Percentiles rank a stretch among this genome's conserved stretches.
Conservation (phyloP, 768 basidiomycete species). For the Serendipita vermifera region DNA sequence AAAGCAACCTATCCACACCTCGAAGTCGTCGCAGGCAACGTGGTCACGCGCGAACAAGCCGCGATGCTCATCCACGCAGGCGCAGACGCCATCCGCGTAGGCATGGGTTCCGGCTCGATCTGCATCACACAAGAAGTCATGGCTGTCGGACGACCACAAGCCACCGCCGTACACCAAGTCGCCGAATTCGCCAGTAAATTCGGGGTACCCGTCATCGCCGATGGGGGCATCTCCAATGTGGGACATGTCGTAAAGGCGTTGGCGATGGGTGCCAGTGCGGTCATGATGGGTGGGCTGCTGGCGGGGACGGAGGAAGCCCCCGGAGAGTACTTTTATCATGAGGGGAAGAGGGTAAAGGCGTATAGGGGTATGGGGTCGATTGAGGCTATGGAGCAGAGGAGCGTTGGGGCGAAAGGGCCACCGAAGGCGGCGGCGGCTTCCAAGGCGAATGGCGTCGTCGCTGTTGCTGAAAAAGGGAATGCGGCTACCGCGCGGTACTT, state of each 20-base stretch:
- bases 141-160: constrained; percentile 97
- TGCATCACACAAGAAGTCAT: constrained; percentile 99
- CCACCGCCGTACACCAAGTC: constrained; percentile 94
- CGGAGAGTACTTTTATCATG: constrained; percentile 98
- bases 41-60: constrained; percentile 95
- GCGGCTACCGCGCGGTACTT: constrained; percentile 95
- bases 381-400: constrained; percentile 82
- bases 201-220: constrained; percentile 92
- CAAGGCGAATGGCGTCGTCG: constrained; percentile 11
- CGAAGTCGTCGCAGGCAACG: constrained; percentile 93
- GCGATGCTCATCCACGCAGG: constrained; percentile 87
- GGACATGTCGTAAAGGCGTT: constrained; percentile 97
- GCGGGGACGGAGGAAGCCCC: constrained; percentile 96
- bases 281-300: constrained; percentile 97
- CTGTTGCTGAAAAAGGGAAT: constrained; percentile 49
- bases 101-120: constrained; percentile 97
- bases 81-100: constrained; percentile 88
- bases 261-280: constrained; percentile 82
- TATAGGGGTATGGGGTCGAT: constrained; percentile 98
- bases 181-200: constrained; percentile 88
- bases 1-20: constrained; percentile 73
- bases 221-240: constrained; percentile 90
- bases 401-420: constrained; percentile 24
- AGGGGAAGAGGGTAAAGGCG: constrained; percentile 96
- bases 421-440: constrained; percentile 14